Base-by-base conservation (phyloP, 768 basidiomycete genomes). In the Dioszegia hungarica region DNA sequence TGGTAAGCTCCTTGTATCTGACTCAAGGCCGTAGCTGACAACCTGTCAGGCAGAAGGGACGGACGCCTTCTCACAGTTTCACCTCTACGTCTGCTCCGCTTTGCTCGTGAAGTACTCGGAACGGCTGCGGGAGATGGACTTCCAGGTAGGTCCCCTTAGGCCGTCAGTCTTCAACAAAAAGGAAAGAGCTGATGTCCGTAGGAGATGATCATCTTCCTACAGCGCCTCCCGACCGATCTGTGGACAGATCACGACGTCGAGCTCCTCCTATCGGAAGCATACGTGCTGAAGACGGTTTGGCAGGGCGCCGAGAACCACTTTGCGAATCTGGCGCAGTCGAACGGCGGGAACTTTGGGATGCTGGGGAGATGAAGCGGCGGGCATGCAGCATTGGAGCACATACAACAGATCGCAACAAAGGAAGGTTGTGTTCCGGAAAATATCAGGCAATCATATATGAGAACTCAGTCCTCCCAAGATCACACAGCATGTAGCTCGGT, bases 181-280 rank as follows among this genome's bases (percentile, higher is more conserved):
- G 5, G 3, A 17, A 17, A 15, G 15, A 14, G 33, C 45, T 51
- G 20, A 28, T 34, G 43, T 52, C 49, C 39, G 10, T 63, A 98
- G 94, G 92, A 90, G 55, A 93, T 98, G 74, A 98, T 99, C 75
- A 98, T 99, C 88, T 99, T 95, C 79, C 81, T 99, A 14, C 78
- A 75, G 66, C 69, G 66, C 56, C 70, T 75, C 10, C 77, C 75
- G 5, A 77, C 74, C 5, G 89, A 92, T 72, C 84, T 83, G 53
- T 99, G 95, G 95, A 85, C 86, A 20, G 93, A 98, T 74, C 88
- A 93, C 67, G 91, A 98, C 70, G 86, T 98, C 43, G 91, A 97
- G 72, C 83, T 98, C 79, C 83, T 99, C 31, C 84, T 99, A 43
- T 90, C 88, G 68, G 90, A 97, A 77, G 94, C 95, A 1, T 99